phyloP scores from a whole-genome alignment of 202 grass and related monocot genomes.

The Panicum virgatum region DNA sequence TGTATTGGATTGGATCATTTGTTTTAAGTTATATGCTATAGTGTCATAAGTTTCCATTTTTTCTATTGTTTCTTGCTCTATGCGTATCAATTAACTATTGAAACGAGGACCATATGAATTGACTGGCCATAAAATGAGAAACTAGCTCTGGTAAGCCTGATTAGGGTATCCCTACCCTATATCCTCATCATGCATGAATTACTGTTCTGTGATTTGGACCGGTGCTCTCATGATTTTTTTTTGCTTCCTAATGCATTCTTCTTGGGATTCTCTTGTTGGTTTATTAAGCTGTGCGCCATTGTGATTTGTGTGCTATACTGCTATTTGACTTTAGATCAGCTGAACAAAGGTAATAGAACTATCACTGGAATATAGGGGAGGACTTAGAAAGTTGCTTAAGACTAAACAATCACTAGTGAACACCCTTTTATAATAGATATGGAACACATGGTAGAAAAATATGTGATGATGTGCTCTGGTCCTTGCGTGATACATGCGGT shows the following conservation, averaged over 20 bases:
- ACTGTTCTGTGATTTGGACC: background rate
- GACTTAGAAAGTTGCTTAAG: background rate
- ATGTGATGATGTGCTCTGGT: background rate
- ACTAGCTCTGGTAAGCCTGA: conserved; percentile 1
- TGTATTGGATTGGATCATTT: background rate
- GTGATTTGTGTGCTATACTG: conserved; percentile 16
- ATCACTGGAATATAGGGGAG: background rate
- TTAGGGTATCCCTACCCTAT: conserved; percentile 11
- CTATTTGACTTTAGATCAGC: background rate
- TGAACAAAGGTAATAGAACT: conserved; percentile 10
- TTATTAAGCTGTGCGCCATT: conserved; percentile 1
- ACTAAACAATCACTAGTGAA: background rate
- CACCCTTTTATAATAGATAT: conserved; percentile 1
- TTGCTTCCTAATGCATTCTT: background rate
- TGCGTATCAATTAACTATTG: background rate
- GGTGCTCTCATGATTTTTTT: background rate
- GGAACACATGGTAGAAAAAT: background rate
- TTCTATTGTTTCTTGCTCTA: background rate
- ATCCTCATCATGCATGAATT: conserved; percentile 1
- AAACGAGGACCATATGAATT: background rate
- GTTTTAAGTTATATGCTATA: conserved; percentile 4
- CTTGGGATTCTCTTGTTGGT: background rate
- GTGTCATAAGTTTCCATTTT: background rate
- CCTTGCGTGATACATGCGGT: conserved; percentile 10
- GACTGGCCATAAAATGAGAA: conserved; percentile 9